Evolutionary conservation across 352 stramenopile genomes (phyloP).

Genomic region (Thalassiosira mediterranea): DNA sequence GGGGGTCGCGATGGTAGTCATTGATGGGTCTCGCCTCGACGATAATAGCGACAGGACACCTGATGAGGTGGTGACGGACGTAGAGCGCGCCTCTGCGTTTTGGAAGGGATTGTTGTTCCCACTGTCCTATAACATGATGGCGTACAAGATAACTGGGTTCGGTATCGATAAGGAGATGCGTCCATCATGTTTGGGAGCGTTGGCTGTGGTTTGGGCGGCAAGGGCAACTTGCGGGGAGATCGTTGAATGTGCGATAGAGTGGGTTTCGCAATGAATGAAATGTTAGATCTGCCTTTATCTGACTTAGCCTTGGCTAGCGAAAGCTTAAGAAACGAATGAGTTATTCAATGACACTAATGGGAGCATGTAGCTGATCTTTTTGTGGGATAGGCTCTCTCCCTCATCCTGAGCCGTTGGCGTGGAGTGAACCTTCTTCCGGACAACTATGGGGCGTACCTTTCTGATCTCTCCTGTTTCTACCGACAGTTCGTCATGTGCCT

Average conservation of each 20-base stretch:
- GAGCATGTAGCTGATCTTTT: too few species aligned
- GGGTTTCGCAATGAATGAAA: slow-evolving; percentile 13
- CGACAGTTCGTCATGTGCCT: too few species aligned
- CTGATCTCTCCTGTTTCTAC: too few species aligned
- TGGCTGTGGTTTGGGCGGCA: slow-evolving; percentile 69
- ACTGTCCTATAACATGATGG: slow-evolving; percentile 63
- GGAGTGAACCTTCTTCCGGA: too few species aligned
- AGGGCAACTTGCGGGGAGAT: slow-evolving; percentile 60
- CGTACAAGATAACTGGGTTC: slow-evolving; percentile 60
- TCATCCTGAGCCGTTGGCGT: background rate
- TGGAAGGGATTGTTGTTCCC: slow-evolving; percentile 73
- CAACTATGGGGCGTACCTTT: too few species aligned
- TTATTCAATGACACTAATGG: too few species aligned
- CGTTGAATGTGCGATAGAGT: slow-evolving; percentile 57
- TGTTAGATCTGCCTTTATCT: too few species aligned
- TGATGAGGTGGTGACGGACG: slow-evolving; percentile 44
- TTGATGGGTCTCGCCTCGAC: slow-evolving; percentile 52
- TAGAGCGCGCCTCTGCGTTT: slow-evolving; percentile 40
- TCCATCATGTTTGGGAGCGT: slow-evolving; percentile 61
- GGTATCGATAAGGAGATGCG: slow-evolving; percentile 56
- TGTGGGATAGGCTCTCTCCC: too few species aligned
- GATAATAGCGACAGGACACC: slow-evolving; percentile 11
- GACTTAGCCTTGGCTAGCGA: background rate
- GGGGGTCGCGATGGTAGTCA: slow-evolving; percentile 66
- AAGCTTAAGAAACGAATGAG: too few species aligned